Percentiles rank a stretch among this genome's conserved stretches.
Conservation (phyloP, 2,329 filamentous ascomycete genomes). For the Penicillium sp. region DNA sequence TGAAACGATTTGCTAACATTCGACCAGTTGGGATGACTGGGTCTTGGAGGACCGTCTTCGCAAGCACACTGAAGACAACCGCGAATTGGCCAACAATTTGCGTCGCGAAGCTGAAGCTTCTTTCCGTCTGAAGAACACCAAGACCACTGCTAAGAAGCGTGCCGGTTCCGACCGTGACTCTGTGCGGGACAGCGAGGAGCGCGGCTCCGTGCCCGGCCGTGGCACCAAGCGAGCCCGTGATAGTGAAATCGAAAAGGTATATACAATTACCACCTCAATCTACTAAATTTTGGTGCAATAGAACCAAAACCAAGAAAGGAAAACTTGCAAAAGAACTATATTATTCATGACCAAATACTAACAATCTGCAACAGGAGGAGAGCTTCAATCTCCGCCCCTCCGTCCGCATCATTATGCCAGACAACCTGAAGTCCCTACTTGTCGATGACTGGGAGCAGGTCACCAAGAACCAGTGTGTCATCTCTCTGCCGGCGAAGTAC, state of each 20-base stretch:
- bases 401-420: conserved; percentile 81
- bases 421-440: conserved; percentile 83
- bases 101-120: conserved; percentile 42
- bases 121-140: conserved; percentile 33
- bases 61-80: conserved; percentile 93
- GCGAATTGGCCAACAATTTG: conserved; percentile 67
- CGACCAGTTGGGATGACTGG: conserved; percentile 89
- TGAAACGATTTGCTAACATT: conserved; percentile 11
- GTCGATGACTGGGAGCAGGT: conserved; percentile 99
- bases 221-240: conserved; percentile 46
- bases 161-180: conserved; percentile 43
- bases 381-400: conserved; percentile 78
- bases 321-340: neutral
- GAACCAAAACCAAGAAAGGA: neutral
- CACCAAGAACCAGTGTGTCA: conserved; percentile 89
- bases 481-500: conserved; percentile 73
- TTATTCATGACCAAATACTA: neutral
- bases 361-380: conserved; percentile 66
- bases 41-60: conserved; percentile 88
- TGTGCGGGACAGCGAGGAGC: conserved; percentile 46
- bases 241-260: conserved; percentile 49
- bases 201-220: conserved; percentile 44
- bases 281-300: neutral
- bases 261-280: conserved; percentile 9
- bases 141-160: conserved; percentile 39